Percentiles rank a stretch among this genome's conserved stretches.
Conservation (phyloP, 2,329 filamentous ascomycete species). For the Trichoderma arundinaceum region DNA sequence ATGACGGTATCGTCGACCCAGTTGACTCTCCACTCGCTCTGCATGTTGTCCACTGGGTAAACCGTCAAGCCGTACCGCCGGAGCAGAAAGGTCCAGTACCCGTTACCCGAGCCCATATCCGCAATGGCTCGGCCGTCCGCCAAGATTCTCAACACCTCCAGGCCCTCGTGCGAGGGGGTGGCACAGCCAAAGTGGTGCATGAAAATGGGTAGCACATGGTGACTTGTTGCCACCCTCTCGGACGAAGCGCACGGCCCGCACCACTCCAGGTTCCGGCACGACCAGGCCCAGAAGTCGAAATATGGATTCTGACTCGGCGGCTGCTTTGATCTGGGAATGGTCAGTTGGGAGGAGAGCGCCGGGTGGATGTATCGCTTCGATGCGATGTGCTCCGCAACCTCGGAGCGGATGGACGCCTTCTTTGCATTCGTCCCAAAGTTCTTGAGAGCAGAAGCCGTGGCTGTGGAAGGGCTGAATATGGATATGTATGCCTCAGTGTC, state of each 20-base stretch:
- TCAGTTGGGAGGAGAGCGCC: slow-evolving; percentile 46
- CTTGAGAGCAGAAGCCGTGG: slow-evolving; percentile 66
- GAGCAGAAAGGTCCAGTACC: slow-evolving; percentile 78
- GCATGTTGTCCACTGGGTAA: slow-evolving; percentile 68
- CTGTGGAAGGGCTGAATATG: slow-evolving; percentile 67
- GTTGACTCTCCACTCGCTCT: slow-evolving; percentile 69
- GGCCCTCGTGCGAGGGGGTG: slow-evolving; percentile 69
- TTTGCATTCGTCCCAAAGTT: slow-evolving; percentile 68
- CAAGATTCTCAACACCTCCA: slow-evolving; percentile 64
- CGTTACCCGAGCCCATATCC: slow-evolving; percentile 74
- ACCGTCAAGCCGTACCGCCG: slow-evolving; percentile 62
- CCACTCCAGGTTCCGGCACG: slow-evolving; percentile 68
- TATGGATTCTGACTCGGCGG: slow-evolving; percentile 64
- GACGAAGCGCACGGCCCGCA: slow-evolving; percentile 63
- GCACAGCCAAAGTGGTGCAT: slow-evolving; percentile 82
- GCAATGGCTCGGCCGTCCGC: slow-evolving; percentile 60
- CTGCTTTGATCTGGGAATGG: slow-evolving; percentile 54
- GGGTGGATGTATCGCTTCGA: slow-evolving; percentile 59
- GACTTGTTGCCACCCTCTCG: slow-evolving; percentile 59
- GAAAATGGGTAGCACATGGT: slow-evolving; percentile 73
- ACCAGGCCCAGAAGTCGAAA: slow-evolving; percentile 70
- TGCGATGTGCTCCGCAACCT: slow-evolving; percentile 62
- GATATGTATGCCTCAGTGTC: slow-evolving; percentile 71
- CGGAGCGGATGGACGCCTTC: slow-evolving; percentile 63
- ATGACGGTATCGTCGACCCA: slow-evolving; percentile 73